Evolutionary conservation across 192 early-diverging fungal genomes (phyloP).

Genomic region (Rhizoclosmatium sp.): DNA sequence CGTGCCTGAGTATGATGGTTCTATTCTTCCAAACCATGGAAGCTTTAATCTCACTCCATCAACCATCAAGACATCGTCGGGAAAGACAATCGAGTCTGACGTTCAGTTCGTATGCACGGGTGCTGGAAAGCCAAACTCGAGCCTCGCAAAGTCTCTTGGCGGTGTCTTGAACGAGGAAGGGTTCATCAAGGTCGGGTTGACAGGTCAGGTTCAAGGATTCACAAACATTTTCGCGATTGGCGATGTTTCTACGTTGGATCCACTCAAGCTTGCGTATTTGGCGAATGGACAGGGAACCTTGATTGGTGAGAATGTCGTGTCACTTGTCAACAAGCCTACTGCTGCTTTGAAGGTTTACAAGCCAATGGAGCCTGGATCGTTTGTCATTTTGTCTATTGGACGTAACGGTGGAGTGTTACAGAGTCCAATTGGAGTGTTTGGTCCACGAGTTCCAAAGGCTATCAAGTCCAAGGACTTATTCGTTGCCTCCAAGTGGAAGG

Average conservation of each 20-base stretch:
- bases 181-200: constrained; percentile 71
- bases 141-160: constrained; percentile 62
- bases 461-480: neutral
- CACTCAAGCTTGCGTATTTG: constrained; percentile 46
- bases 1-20: constrained; percentile 35
- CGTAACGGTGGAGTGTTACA: neutral
- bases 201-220: constrained; percentile 72
- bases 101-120: constrained; percentile 77
- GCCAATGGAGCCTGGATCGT: neutral
- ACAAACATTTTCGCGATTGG: constrained; percentile 75
- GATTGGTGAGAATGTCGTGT: constrained; percentile 37
- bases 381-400: constrained; percentile 23
- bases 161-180: constrained; percentile 60
- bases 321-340: constrained; percentile 22
- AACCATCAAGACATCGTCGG: constrained; percentile 54
- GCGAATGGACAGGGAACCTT: constrained; percentile 23
- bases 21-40: constrained; percentile 42
- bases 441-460: neutral
- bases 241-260: constrained; percentile 66
- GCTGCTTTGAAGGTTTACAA: constrained; percentile 27
- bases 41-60: constrained; percentile 12
- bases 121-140: constrained; percentile 73
- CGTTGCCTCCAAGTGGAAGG: neutral
- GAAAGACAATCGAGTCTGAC: constrained; percentile 59
- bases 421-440: neutral